A percentile compares a stretch with the other conserved stretches of the same genome.
Evolutionary conservation across 208 protist species (phyloP).

Genomic region (Leptomonas pyrrhocoris): DNA sequence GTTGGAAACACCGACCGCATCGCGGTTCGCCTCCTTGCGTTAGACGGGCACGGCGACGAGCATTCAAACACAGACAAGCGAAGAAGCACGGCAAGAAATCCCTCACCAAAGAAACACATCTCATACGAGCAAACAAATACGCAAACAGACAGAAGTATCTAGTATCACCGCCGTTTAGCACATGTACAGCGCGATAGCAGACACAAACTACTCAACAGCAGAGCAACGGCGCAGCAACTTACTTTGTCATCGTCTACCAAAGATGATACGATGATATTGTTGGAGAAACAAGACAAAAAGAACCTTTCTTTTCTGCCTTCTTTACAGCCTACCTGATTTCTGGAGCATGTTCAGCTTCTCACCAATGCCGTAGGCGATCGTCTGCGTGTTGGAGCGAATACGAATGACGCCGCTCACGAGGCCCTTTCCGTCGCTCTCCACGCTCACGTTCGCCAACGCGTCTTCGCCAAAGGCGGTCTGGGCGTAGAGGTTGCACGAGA

Average conservation of each 20-base stretch:
- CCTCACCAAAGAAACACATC: too few relatives aligned
- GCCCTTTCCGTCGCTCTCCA: slow-evolving; percentile 70
- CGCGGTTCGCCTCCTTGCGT: too few relatives aligned
- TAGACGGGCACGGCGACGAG: too few relatives aligned
- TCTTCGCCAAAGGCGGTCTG: slow-evolving; percentile 97
- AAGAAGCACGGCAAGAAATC: too few relatives aligned
- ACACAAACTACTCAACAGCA: too few relatives aligned
- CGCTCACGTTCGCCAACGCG: slow-evolving; percentile 96
- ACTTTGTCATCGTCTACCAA: neutral
- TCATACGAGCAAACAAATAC: too few relatives aligned
- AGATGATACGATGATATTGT: neutral
- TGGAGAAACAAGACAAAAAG: slow-evolving; percentile 16
- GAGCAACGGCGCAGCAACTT: neutral
- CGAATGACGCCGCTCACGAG: slow-evolving; percentile 96
- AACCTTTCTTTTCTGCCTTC: neutral
- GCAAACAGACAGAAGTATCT: too few relatives aligned
- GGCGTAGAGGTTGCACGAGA: slow-evolving; percentile 98
- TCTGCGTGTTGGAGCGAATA: slow-evolving; percentile 97
- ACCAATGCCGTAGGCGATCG: slow-evolving; percentile 97
- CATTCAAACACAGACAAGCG: too few relatives aligned
- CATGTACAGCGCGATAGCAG: too few relatives aligned
- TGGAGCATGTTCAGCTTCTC: slow-evolving; percentile 93
- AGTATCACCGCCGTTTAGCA: too few relatives aligned
- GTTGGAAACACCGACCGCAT: too few relatives aligned
- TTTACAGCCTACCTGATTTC: slow-evolving; percentile 38